Conservation (phyloP, 2,329 filamentous ascomycete species). For the Cladosporium velox region DNA sequence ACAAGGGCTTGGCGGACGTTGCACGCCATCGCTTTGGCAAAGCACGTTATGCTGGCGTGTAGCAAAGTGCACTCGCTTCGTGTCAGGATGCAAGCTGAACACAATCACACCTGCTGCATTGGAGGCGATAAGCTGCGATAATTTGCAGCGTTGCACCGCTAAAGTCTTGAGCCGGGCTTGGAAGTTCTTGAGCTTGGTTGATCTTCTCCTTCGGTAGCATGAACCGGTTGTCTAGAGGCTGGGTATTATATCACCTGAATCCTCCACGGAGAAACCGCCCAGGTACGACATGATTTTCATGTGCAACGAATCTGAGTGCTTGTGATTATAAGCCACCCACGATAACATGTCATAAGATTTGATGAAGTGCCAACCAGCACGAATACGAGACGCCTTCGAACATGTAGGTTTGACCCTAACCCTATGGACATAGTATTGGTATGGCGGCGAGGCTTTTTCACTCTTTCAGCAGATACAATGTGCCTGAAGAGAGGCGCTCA, state of each 20-base stretch:
- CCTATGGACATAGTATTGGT: not conserved
- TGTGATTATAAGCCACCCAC: not conserved
- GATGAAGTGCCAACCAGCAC: not conserved
- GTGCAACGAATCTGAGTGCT: not conserved
- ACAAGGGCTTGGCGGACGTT: slow-evolving; percentile 11
- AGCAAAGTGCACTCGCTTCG: not conserved
- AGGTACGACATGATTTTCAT: not conserved
- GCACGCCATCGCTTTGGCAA: slow-evolving; percentile 12
- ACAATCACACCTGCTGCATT: slow-evolving; percentile 11
- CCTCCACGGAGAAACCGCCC: not conserved
- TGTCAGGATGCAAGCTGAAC: not conserved
- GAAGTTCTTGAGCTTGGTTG: slow-evolving; percentile 16
- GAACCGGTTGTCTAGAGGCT: not conserved
- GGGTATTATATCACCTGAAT: not conserved
- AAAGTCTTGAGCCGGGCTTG: slow-evolving; percentile 20
- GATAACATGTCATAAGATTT: not conserved
- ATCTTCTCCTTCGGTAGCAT: not conserved
- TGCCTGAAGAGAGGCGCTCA: not conserved
- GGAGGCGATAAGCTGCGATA: not conserved
- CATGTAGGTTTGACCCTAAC: not conserved
- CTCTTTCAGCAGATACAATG: not conserved
- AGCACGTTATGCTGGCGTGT: slow-evolving; percentile 15
- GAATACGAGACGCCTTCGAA: not conserved
- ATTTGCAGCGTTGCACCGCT: slow-evolving; percentile 18
- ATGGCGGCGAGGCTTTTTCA: not conserved